Base-by-base conservation (phyloP, 2,329 filamentous ascomycete species). In the Cladophialophora chaetospira region DNA sequence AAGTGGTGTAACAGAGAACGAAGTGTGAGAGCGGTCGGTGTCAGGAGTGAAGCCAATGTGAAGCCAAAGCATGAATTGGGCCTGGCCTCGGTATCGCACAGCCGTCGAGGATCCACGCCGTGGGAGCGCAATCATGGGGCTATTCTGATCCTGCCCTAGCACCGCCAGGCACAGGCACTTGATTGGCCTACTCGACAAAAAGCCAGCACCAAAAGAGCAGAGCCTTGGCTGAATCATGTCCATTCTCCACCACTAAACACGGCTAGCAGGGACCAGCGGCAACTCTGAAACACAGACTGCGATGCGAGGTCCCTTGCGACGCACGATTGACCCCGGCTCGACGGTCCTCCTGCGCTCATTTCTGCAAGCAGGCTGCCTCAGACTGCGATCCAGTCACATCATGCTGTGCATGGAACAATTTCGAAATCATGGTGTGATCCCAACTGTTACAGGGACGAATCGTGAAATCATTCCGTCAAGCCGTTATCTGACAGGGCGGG, bases 251-350 rank as follows among this genome's bases (percentile, higher is more conserved):
- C 47, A 25, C 36, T 25, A 33, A 31, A 47, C 50, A 47, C 17
- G 26, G 36, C 35, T 54, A 51, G 33, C 53, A 42, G 28, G 53
- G 53, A 23, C 40, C 57, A 53, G 46, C 51, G 26, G 15, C 38
- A n/a, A 52, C 28, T 44, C 53, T 60, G 58, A 60, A 60, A 60
- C 57, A 60, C 49, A 28, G 31, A 23, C 48, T 38, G 40, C 35
- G 23, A 31, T 51, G 48, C 48, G 48, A 19, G 9, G 11, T 49
- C 29, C 23, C 42, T 15, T 19, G 15, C 35, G 35, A 40, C 35
- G 35, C 42, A 15, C 25, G 1, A 15, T 33, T 33, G 36, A 55
- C 21, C 53, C 52, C 36, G 25, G 19, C 36, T 36, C 28, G 15
- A 11, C n/a, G n/a, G 28, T 33, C 35, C 43, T 49, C 55, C 49